phyloP scores from a whole-genome alignment of 805 yeast genomes.

The Saccharomycopsis guyanensis region DNA sequence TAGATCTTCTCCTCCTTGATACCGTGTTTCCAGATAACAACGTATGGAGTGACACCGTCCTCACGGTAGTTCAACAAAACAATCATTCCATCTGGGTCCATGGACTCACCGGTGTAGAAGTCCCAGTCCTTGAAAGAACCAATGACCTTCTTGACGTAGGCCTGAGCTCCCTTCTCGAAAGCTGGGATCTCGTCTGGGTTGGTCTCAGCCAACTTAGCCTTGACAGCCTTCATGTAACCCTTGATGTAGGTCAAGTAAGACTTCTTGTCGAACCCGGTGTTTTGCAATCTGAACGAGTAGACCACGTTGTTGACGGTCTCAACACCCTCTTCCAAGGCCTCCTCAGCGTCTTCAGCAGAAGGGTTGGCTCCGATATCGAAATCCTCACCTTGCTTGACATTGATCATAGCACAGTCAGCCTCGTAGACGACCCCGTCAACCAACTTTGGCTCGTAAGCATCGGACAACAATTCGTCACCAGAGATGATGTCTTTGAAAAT shows the following conservation, averaged over 20 bases:
- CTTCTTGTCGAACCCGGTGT: conserved; percentile 95
- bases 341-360: conserved; percentile 91
- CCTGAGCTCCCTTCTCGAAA: conserved; percentile 96
- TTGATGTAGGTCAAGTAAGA: conserved; percentile 94
- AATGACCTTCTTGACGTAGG: conserved; percentile 93
- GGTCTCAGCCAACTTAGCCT: conserved; percentile 82
- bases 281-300: conserved; percentile 96
- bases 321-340: conserved; percentile 70
- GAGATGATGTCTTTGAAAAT: conserved; percentile 72
- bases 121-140: conserved; percentile 98
- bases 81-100: conserved; percentile 99
- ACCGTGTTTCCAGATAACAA: conserved; percentile 99
- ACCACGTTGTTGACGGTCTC: conserved; percentile 97
- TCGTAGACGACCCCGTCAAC: conserved; percentile 93
- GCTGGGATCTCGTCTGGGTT: conserved; percentile 80
- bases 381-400: conserved; percentile 76
- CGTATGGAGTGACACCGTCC: conserved; percentile 97
- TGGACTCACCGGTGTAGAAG: conserved; percentile 98
- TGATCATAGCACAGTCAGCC: conserved; percentile 93
- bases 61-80: conserved; percentile 99
- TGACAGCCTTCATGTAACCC: conserved; percentile 97
- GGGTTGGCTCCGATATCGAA: conserved; percentile 99
- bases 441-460: conserved; percentile 84
- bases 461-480: conserved; percentile 93
- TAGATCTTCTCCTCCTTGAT: conserved; percentile 83